A percentile compares a stretch with the other conserved stretches of the same genome.
Conservation (phyloP, 2,329 filamentous ascomycete genomes). For the Trichophyton mentagrophytes region DNA sequence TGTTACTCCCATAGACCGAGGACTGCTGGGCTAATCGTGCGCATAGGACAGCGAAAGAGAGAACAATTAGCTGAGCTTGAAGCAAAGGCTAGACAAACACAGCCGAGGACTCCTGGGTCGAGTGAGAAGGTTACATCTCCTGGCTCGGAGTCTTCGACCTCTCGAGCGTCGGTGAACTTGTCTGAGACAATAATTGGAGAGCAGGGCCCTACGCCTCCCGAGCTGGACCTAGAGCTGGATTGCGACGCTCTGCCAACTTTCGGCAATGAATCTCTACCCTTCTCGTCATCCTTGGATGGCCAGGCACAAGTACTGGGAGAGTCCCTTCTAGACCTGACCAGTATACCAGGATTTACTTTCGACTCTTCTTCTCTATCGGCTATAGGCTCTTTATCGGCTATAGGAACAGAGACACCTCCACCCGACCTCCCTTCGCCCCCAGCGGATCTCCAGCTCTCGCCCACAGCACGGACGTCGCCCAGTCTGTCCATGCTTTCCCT, state of each 20-base stretch:
- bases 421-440: constrained; percentile 5
- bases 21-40: neutral
- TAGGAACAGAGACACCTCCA: neutral
- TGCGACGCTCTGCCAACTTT: neutral
- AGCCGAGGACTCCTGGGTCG: neutral
- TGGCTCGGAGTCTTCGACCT: neutral
- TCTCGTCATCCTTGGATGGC: neutral
- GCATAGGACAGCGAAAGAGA: constrained; percentile 16
- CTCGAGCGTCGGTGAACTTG: neutral
- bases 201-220: constrained; percentile 3
- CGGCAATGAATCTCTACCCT: neutral
- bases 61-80: constrained; percentile 20
- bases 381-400: neutral
- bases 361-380: neutral
- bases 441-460: constrained; percentile 5
- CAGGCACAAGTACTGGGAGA: neutral
- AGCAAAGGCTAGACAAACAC: constrained; percentile 11
- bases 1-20: neutral
- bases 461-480: neutral
- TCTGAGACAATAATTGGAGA: neutral
- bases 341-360: neutral
- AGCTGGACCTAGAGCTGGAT: neutral
- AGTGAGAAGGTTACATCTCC: neutral
- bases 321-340: constrained; percentile 4
- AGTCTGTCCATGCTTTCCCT: constrained; percentile 8